Percentiles rank a stretch among this genome's conserved stretches.
Evolutionary conservation across 148 eudicot genomes (phyloP).

Genomic region (Agrostemma githago): DNA sequence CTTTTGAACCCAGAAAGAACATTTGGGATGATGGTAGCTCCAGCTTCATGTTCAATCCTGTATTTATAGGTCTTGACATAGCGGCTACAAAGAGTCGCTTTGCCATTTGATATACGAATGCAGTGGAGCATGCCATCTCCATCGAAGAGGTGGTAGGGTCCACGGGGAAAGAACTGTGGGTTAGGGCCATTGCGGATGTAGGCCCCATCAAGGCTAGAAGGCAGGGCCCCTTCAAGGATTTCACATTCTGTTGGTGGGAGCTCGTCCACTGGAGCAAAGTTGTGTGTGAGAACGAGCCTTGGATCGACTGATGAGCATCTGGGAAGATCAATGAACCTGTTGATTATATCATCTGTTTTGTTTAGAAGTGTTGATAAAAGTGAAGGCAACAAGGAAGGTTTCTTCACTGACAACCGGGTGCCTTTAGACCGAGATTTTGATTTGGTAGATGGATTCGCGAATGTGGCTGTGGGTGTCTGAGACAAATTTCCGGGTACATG

Average conservation of each 20-base stretch:
- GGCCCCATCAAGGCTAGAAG: slow-evolving; percentile 59
- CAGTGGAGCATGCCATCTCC: slow-evolving; percentile 86
- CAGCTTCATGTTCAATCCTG: slow-evolving; percentile 30
- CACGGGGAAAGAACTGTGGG: slow-evolving; percentile 66
- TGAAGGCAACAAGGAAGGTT: slow-evolving; percentile 14
- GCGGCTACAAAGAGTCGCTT: slow-evolving; percentile 65
- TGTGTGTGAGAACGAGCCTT: slow-evolving; percentile 40
- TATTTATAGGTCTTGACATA: slow-evolving; percentile 61
- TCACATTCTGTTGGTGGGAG: slow-evolving; percentile 59
- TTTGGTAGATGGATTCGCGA: neutral
- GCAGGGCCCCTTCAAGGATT: slow-evolving; percentile 47
- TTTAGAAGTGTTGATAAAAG: slow-evolving; percentile 33
- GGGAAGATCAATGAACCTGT: slow-evolving; percentile 56
- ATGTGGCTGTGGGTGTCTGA: neutral
- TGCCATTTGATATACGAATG: slow-evolving; percentile 43
- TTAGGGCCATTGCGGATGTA: slow-evolving; percentile 86
- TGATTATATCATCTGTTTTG: slow-evolving; percentile 46
- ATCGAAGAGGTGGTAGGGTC: slow-evolving; percentile 76
- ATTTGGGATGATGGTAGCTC: slow-evolving; percentile 41
- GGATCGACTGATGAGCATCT: slow-evolving; percentile 52
- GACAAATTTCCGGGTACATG: neutral
- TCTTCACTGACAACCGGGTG: neutral
- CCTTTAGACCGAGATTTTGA: slow-evolving; percentile 1
- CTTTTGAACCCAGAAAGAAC: slow-evolving; percentile 58
- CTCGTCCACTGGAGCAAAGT: slow-evolving; percentile 71